Evolutionary conservation across 2,329 filamentous ascomycete genomes (phyloP).

Genomic region (Botrytis squamosa): DNA sequence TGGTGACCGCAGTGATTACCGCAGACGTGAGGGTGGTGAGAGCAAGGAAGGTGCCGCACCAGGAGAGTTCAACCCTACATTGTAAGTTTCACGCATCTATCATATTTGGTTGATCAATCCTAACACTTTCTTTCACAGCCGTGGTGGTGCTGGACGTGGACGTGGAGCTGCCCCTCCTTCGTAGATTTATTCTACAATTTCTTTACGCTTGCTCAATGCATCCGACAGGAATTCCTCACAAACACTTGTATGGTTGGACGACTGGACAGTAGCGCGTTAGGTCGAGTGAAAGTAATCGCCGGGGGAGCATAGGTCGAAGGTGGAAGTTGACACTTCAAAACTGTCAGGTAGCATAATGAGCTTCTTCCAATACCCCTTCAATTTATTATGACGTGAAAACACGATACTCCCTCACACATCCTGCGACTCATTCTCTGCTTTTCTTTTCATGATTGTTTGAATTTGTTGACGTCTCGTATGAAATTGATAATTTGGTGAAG

Average conservation of each 20-base stretch:
- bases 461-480: background rate
- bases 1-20: constrained; percentile 80
- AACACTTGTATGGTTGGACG: constrained; percentile 41
- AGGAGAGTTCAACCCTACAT: constrained; percentile 87
- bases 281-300: constrained; percentile 51
- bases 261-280: constrained; percentile 49
- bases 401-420: background rate
- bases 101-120: background rate
- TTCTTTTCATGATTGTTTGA: background rate
- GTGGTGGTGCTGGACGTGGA: constrained; percentile 86
- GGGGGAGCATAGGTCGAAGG: constrained; percentile 47
- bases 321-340: constrained; percentile 45
- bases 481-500: background rate
- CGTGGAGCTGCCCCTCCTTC: constrained; percentile 65
- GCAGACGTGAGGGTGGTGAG: constrained; percentile 76
- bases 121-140: constrained; percentile 53
- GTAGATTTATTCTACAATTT: constrained; percentile 34
- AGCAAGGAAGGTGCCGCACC: constrained; percentile 86
- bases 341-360: constrained; percentile 42
- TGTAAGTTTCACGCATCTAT: constrained; percentile 54
- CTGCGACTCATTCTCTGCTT: background rate
- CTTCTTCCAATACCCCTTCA: constrained; percentile 38
- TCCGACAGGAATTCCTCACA: constrained; percentile 39
- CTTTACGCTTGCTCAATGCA: constrained; percentile 39
- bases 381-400: constrained; percentile 21